These are phyloP conservation scores for Leishmania turanica DNA, from an alignment of 208 protist genomes.

Conservation along the genomic window DNA sequence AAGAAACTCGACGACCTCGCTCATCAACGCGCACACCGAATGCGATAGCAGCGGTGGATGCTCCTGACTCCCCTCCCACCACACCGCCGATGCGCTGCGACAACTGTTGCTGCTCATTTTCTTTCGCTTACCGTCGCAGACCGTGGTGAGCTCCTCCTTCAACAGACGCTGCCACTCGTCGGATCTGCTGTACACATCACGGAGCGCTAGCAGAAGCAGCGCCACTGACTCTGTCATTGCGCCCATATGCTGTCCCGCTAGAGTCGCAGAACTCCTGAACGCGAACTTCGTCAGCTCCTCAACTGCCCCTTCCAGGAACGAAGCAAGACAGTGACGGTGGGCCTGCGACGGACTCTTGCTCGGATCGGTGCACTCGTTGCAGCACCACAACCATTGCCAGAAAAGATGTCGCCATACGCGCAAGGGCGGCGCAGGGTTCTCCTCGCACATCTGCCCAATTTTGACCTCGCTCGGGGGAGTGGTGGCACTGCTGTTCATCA, in stretches of 20 bases:
- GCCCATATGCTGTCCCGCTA: not conserved
- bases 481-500: not conserved
- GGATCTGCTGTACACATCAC: not conserved
- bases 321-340: not conserved
- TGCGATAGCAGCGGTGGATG: not conserved
- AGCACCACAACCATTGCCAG: constrained; percentile 9
- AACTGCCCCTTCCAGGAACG: not conserved
- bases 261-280: not conserved
- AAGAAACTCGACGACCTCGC: not conserved
- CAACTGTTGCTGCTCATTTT: not conserved
- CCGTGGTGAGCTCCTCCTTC: constrained; percentile 1
- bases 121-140: not conserved
- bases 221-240: constrained; percentile 2
- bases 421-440: not conserved
- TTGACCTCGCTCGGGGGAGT: not conserved
- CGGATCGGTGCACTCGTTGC: constrained; percentile 7
- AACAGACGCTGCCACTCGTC: not conserved
- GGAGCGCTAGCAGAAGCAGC: constrained; percentile 11
- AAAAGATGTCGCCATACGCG: not conserved
- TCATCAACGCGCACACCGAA: not conserved
- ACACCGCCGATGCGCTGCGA: not conserved
- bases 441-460: not conserved
- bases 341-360: not conserved
- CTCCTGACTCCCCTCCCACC: not conserved
- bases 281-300: not conserved